phyloP scores from a whole-genome alignment of 192 early-diverging fungal genomes.

The Jimgerdemannia flammicorona region DNA sequence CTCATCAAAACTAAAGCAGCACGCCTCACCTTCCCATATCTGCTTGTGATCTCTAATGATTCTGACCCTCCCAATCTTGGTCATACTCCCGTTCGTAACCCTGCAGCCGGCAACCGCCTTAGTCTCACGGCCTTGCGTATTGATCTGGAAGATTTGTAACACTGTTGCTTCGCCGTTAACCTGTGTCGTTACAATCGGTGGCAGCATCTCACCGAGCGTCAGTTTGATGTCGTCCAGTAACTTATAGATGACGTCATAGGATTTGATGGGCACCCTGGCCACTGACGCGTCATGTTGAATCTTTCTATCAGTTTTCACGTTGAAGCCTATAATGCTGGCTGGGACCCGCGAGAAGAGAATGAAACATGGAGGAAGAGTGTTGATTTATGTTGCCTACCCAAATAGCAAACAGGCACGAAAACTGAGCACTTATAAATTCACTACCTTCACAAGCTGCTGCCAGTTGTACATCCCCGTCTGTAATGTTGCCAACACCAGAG shows the following conservation, averaged over 20 bases:
- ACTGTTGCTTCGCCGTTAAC: slow-evolving; percentile 88
- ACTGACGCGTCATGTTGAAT: slow-evolving; percentile 55
- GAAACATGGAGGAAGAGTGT: background rate
- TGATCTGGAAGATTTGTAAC: slow-evolving; percentile 81
- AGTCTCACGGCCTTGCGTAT: slow-evolving; percentile 64
- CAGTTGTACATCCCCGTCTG: slow-evolving; percentile 81
- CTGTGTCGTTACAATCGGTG: slow-evolving; percentile 72
- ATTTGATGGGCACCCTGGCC: slow-evolving; percentile 60
- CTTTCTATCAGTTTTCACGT: slow-evolving; percentile 80
- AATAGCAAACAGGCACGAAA: too few species aligned
- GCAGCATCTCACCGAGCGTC: slow-evolving; percentile 66
- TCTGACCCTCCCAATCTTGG: slow-evolving; percentile 54
- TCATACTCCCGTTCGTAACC: slow-evolving; percentile 70
- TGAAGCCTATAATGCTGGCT: slow-evolving; percentile 83
- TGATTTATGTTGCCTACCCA: slow-evolving; percentile 1
- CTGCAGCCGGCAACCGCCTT: slow-evolving; percentile 84
- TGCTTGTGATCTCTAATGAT: slow-evolving; percentile 55
- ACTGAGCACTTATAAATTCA: too few species aligned
- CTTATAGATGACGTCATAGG: slow-evolving; percentile 87
- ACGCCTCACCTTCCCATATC: slow-evolving; percentile 65
- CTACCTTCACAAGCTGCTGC: slow-evolving; percentile 50
- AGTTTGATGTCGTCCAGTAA: slow-evolving; percentile 90
- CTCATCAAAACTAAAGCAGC: background rate
- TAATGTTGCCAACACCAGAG: slow-evolving; percentile 81
- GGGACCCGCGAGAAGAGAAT: background rate